Base-by-base conservation (phyloP, 306 rosid genomes). In the Dicorynia guianensis region DNA sequence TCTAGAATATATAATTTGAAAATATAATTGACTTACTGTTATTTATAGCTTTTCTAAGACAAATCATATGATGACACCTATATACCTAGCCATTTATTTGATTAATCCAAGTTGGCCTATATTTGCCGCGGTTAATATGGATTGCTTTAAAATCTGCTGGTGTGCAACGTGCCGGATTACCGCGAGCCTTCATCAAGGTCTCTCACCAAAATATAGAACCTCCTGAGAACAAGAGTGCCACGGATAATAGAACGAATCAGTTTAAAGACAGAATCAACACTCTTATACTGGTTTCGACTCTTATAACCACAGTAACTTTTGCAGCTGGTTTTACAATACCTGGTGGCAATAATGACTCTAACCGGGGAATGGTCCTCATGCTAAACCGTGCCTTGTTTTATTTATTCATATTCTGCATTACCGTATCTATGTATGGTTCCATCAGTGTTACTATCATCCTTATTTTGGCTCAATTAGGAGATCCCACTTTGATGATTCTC, bases 291-390 rank as follows among this genome's bases (percentile, higher is more conserved):
- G 63, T 84, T 62, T 33, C 82, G 0, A 76, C 76, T 6, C 69
- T 79, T 6, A 58, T 83, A 11, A 67, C 38, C 14, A 71, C 69
- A 0, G 74, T 49, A 4, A 46, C 87, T 5, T 84, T 83, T 47
- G 76, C 81, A 0, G 75, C 81, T 9, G 76, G 76, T 14, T 76
- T 84, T 18, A 66, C 82, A 5, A 2, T 79, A 47, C 84, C 87
- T 0, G 67, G 81, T 2, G 74, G 74, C n/a, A 59, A 19, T 46
- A 59, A 18, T 7, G 17, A 30, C 56, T 82, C 82, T 19, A 38
- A 47, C 0, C 7, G 50, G 14, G 80, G 81, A 19, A 67, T 4
- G 20, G 70, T 67, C 11, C 9, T 47, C 0, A 42, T 72, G 74
- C 35, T 84, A 1, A 4, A 54, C 3, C 6, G 33, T 1, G 1